Percentiles rank a stretch among this genome's conserved stretches.
phyloP scores from a whole-genome alignment of 345 rosid species.

The Cardamine occulta region DNA sequence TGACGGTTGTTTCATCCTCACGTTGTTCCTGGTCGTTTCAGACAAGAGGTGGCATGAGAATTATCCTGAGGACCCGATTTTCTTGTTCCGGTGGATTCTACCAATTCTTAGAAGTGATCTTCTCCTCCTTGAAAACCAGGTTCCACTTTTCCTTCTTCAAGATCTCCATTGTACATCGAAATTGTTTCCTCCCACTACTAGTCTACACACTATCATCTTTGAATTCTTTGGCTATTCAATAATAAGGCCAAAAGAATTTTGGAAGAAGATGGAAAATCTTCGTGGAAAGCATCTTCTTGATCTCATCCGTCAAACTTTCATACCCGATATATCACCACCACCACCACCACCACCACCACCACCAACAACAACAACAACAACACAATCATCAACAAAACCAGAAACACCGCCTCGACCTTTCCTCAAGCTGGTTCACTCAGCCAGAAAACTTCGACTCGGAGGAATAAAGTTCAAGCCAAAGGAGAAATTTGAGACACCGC shows the following conservation, averaged over 20 bases:
- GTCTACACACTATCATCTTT: background rate
- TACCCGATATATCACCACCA: conserved; percentile 11
- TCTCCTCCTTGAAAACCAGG: conserved; percentile 35
- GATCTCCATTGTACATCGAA: conserved; percentile 1
- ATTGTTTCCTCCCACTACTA: background rate
- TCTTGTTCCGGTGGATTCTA: conserved; percentile 53
- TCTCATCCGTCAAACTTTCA: conserved; percentile 29
- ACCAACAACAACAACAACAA: background rate
- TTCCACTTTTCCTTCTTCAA: conserved; percentile 29
- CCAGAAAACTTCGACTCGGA: conserved; percentile 50
- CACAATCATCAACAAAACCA: background rate
- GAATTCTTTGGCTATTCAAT: conserved; percentile 7
- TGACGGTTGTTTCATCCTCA: conserved; percentile 64
- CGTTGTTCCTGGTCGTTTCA: conserved; percentile 51
- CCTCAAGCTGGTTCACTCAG: conserved; percentile 44
- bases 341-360: conserved; percentile 1
- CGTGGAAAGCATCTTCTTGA: conserved; percentile 28
- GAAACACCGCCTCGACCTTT: conserved; percentile 11
- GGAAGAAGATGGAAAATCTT: background rate
- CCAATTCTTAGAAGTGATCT: conserved; percentile 35
- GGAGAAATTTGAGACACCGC: conserved; percentile 43
- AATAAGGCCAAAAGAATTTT: background rate
- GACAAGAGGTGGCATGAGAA: background rate
- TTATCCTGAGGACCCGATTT: conserved; percentile 51
- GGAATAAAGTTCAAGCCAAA: conserved; percentile 48